Conservation (phyloP, 345 rosid genomes). For the Salix viminalis region DNA sequence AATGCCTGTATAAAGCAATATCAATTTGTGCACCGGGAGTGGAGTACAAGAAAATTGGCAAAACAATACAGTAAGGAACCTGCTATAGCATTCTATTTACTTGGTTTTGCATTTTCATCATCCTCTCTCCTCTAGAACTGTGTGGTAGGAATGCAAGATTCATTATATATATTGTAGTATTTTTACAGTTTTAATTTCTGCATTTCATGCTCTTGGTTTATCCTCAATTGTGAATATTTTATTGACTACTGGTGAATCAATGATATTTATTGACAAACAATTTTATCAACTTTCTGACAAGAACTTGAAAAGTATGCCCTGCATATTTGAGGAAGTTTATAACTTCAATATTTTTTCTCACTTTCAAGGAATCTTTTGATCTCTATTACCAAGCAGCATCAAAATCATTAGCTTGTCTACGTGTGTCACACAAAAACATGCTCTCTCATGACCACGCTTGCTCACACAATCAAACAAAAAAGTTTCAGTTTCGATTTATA, state of each 20-base stretch:
- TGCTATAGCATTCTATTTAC: neutral
- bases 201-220: neutral
- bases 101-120: neutral
- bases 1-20: constrained; percentile 71
- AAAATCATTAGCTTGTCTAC: neutral
- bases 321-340: neutral
- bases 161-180: neutral
- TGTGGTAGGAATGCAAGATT: neutral
- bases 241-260: neutral
- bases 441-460: no score
- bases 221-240: neutral
- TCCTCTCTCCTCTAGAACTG: neutral
- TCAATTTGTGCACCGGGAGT: constrained; percentile 81
- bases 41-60: constrained; percentile 77
- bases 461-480: neutral
- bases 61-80: constrained; percentile 71
- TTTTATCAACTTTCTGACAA: neutral
- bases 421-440: neutral
- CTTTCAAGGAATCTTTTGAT: neutral
- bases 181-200: neutral
- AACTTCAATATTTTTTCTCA: neutral
- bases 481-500: neutral
- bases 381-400: neutral
- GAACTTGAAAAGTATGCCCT: neutral
- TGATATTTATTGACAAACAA: neutral